Conservation (phyloP, 2,329 filamentous ascomycete genomes). For the Microthyrium microscopicum region DNA sequence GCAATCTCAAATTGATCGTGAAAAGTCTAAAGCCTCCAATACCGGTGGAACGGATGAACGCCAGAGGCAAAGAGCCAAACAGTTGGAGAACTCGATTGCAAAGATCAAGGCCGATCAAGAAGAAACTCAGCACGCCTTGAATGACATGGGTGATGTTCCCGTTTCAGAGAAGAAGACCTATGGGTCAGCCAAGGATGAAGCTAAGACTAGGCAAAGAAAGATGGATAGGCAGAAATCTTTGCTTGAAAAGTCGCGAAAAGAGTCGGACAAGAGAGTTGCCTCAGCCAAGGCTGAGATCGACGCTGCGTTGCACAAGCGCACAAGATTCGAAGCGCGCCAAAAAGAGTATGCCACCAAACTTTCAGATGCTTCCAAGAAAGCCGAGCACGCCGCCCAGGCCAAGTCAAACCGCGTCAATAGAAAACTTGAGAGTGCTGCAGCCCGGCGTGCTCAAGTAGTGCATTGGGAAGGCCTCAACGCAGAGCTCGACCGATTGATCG, state of each 20-base stretch:
- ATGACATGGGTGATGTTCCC: constrained; percentile 46
- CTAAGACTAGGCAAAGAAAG: constrained; percentile 40
- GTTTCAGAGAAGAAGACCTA: constrained; percentile 43
- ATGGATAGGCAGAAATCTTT: constrained; percentile 35
- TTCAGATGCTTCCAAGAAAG: too few species aligned
- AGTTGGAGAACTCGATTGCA: constrained; percentile 58
- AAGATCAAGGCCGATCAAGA: constrained; percentile 48
- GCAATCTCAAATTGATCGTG: constrained; percentile 57
- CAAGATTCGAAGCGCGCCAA: constrained; percentile 55
- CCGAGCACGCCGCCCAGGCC: too few species aligned
- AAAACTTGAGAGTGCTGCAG: too few species aligned
- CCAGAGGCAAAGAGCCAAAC: constrained; percentile 55
- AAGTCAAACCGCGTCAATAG: too few species aligned
- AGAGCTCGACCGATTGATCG: too few species aligned
- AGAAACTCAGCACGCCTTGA: constrained; percentile 42
- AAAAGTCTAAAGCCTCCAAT: constrained; percentile 47
- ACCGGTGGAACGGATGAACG: constrained; percentile 61
- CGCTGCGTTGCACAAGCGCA: constrained; percentile 39
- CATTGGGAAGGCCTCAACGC: too few species aligned
- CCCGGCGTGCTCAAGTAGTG: too few species aligned
- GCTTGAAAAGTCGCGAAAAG: constrained; percentile 32
- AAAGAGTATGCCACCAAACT: too few species aligned
- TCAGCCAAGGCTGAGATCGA: constrained; percentile 46
- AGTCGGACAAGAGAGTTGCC: constrained; percentile 46
- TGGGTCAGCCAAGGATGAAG: constrained; percentile 29